These are phyloP conservation scores for Silene vulgaris DNA, from an alignment of 179 eudicot species.

Conservation along the genomic window DNA sequence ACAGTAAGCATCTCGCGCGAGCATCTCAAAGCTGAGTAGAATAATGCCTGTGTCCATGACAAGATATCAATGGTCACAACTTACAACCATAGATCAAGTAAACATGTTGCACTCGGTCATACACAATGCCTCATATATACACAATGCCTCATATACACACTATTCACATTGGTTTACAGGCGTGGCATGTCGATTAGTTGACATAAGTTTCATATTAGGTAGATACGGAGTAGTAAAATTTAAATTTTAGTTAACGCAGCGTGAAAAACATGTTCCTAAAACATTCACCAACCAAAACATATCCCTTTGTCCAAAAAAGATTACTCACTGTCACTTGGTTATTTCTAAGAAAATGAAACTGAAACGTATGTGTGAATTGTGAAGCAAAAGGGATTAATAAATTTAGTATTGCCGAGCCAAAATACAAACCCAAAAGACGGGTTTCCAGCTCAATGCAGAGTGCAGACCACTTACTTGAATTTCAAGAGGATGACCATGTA, in stretches of 20 bases:
- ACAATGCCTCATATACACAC: neutral
- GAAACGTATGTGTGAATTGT: too few relatives aligned
- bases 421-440: neutral
- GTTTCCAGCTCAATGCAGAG: neutral
- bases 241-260: too few relatives aligned
- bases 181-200: too few relatives aligned
- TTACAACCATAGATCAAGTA: constrained; percentile 5
- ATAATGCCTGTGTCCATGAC: constrained; percentile 33
- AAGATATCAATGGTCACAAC: constrained; percentile 3
- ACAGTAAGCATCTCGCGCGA: constrained; percentile 39
- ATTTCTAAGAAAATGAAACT: too few relatives aligned
- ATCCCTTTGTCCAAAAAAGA: too few relatives aligned
- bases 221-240: too few relatives aligned
- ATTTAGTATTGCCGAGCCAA: neutral
- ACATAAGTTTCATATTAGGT: too few relatives aligned
- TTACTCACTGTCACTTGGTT: too few relatives aligned
- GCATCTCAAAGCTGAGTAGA: constrained; percentile 41
- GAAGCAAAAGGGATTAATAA: too few relatives aligned
- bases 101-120: neutral
- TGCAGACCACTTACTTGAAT: constrained; percentile 32
- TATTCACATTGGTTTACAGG: too few relatives aligned
- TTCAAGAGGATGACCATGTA: constrained; percentile 44
- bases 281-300: too few relatives aligned
- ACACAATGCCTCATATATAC: neutral
- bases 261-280: too few relatives aligned